Percentiles rank a stretch among this genome's conserved stretches.
Conservation (phyloP, 2,329 filamentous ascomycete genomes). For the Curvularia sp. region DNA sequence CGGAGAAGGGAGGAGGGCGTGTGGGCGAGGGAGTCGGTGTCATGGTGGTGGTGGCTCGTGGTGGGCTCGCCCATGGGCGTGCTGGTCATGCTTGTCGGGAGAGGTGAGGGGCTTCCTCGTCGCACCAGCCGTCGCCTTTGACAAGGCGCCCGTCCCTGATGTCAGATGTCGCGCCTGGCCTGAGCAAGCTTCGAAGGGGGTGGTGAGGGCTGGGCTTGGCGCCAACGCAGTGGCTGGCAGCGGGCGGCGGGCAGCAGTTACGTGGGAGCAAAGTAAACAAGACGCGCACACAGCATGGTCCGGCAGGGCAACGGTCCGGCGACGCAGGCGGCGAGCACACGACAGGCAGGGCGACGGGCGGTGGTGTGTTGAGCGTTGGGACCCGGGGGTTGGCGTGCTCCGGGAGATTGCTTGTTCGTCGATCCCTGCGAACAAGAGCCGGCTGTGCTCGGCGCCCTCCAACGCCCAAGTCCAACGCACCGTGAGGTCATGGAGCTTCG, state of each 20-base stretch:
- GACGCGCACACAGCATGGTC: constrained; percentile 36
- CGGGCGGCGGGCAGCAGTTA: constrained; percentile 19
- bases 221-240: constrained; percentile 24
- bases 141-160: constrained; percentile 15
- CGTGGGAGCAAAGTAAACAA: constrained; percentile 36
- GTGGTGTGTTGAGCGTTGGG: constrained; percentile 7
- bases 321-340: constrained; percentile 2
- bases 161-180: constrained; percentile 22
- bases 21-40: background rate
- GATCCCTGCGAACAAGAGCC: background rate
- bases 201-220: constrained; percentile 26
- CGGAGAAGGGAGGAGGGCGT: constrained; percentile 23
- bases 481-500: constrained; percentile 9
- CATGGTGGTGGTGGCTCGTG: constrained; percentile 22
- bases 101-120: constrained; percentile 29
- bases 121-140: constrained; percentile 25
- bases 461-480: background rate
- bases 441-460: background rate
- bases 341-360: constrained; percentile 2
- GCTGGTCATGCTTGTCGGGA: constrained; percentile 38
- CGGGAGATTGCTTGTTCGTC: constrained; percentile 24
- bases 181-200: constrained; percentile 15
- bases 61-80: constrained; percentile 40
- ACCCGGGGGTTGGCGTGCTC: background rate
- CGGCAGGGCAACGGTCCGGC: constrained; percentile 10